Base-by-base conservation (phyloP, 768 basidiomycete species). In the Pulveroboletus sp. region DNA sequence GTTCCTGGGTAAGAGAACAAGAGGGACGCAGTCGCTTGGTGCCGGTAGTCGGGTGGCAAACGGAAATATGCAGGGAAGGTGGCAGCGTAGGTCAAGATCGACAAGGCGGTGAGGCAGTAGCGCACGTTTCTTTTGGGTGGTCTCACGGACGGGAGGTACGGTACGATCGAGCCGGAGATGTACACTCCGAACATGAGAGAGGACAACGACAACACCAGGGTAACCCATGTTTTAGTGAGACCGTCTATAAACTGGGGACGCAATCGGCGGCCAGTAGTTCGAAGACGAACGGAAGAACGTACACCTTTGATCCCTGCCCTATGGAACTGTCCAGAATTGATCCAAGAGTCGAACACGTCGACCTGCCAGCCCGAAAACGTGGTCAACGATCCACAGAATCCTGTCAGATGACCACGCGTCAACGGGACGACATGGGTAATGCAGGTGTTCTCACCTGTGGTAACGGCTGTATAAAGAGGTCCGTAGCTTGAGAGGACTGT, bases 291-390 rank as follows among this genome's bases (percentile, higher is more conserved):
- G 17, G 23, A 16, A 27, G 44, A 10, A 71, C 89, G 51, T 56
- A 92, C 94, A 65, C 88, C 79, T 54, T 80, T 74, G 27, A 97
- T 74, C 44, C 89, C 83, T 43, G 76, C 74, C 41, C 86, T 78
- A 47, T 74, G 64, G 40, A 75, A 77, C 10, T 72, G 66, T 30
- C 72, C 71, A 3, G 76, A 68, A 63, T 97, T 91, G 1, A 86
- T 74, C 82, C 93, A 98, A 0, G 92, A 87, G 45, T 77, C 68
- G 61, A 95, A 98, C 0, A 92, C 69, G 53, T 94, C 90, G 10
- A 89, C 63, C 68, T 97, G 91, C 96, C 96, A 98, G 31, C 85
- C 80, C 14, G 94, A 96, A 73, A 98, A 98, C 2, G 93, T 97
- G 10, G 96, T 99, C 58, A 98, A 69, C 2, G 92, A 95, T 4